Evolutionary conservation across 306 rosid species (phyloP), one percentile per base, ranked within the genome.

Genomic region (Glycyrrhiza uralensis): DNA sequence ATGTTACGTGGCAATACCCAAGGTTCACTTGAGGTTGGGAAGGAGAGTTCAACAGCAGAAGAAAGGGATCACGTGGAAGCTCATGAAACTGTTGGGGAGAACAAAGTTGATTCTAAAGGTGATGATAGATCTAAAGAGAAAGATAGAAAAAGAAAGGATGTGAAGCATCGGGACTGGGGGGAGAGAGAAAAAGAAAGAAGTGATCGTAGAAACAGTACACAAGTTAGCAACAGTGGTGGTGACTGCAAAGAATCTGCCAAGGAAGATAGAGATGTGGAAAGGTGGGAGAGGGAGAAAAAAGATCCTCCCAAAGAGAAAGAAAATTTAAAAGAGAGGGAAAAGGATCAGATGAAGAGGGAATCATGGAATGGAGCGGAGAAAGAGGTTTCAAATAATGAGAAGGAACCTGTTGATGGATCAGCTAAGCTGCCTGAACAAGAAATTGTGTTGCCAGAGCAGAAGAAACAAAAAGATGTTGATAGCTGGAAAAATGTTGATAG

Each of bases 91-190:
- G 86, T 89, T 76, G 92, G 94, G 39, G 96, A 91, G 80, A 89
- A 86, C 88, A 93, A 84, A 83, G 76, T 83, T 47, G 96, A 87
- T 81, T 76, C 88, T 54, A 92, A 88, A 85, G 85, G 86, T 28
- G 96, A 92, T 5, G 98, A 93, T 69, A 87, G 87, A 66, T 85
- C 84, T 30, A 90, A 85, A 81, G 97, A 89, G 57, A 93, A 87
- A 84, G 98, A 90, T 69, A 93, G 86, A 60, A 93, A 91, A 82
- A 85, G 89, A 80, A 93, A 93, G 86, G 97, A 91, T 10, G 62
- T 64, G 57, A 89, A 83, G 78, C 92, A 89, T 74, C 85, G 94
- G 69, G 97, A 93, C 9, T 90, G 97, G 96, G 92, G 82, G 28
- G 98, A 93, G 55, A 90, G 81, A 68, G 98, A 89, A 74, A 93